phyloP scores from a whole-genome alignment of 805 yeast species.

The Candida ulmi region DNA sequence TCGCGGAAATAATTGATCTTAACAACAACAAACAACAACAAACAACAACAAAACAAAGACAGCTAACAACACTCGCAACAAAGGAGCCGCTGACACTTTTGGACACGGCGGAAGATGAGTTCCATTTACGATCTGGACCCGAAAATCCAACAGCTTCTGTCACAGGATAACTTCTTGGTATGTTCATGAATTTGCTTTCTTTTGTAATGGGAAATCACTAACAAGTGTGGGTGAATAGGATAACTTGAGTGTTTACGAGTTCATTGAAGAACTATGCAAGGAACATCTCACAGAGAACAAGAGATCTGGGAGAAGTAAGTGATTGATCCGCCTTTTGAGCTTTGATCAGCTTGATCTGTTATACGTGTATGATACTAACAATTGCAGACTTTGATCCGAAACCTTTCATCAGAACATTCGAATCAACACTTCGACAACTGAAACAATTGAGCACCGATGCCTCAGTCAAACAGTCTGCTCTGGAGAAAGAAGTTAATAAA shows the following conservation, averaged over 20 bases:
- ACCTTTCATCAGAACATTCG: slow-evolving; percentile 92
- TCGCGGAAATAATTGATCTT: too few relatives aligned
- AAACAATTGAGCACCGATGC: slow-evolving; percentile 57
- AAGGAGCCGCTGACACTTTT: not conserved
- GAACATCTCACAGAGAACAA: slow-evolving; percentile 52
- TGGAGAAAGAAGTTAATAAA: slow-evolving; percentile 51
- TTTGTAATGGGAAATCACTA: too few relatives aligned
- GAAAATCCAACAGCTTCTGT: slow-evolving; percentile 49
- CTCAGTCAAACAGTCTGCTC: slow-evolving; percentile 38
- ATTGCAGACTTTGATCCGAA: slow-evolving; percentile 62
- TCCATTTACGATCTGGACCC: slow-evolving; percentile 57
- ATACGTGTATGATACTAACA: slow-evolving; percentile 3
- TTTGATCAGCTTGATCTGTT: too few relatives aligned
- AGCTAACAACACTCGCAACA: not conserved
- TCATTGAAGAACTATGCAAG: slow-evolving; percentile 72
- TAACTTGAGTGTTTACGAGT: slow-evolving; percentile 70
- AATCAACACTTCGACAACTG: slow-evolving; percentile 72
- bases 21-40: not conserved
- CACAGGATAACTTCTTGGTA: slow-evolving; percentile 53
- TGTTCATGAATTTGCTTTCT: slow-evolving; percentile 2
- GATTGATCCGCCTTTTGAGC: too few relatives aligned
- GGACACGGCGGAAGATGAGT: slow-evolving; percentile 26
- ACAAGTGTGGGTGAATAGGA: slow-evolving; percentile 23
- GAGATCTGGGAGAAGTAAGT: slow-evolving; percentile 32
- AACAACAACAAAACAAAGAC: not conserved